Evolutionary conservation across 75 land plant species (phyloP), one percentile per base, ranked within the genome.

Genomic region (Cunninghamia lanceolata): DNA sequence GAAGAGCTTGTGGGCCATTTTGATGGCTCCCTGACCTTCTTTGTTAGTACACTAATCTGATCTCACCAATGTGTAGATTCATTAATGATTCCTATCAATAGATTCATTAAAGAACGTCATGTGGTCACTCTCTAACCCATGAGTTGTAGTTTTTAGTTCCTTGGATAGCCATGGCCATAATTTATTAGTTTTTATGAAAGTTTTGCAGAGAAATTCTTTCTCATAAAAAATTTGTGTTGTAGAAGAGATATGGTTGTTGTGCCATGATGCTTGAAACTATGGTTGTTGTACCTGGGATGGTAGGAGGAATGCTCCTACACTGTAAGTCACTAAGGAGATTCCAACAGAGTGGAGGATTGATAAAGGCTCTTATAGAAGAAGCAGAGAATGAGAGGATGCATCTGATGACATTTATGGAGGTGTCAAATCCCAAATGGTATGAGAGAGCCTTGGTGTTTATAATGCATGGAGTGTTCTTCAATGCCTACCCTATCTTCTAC

Each of bases 211-310:
- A 82, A 17, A n/a, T n/a, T n/a, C n/a, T n/a, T n/a, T n/a, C n/a
- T n/a, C n/a, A n/a, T n/a, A n/a, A n/a, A n/a, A n/a, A 39, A 3
- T 42, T 8, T 70, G 84, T 17, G 10, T 16, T 70, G 70, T 90
- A 96, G 98, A 92, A 91, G 85, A 85, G 98, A 47, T 95, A 93
- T 82, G 96, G 94, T 8, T 94, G 94, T 83, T 90, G 95, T 2
- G 98, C 94, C 3, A 94, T 96, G 98, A 95, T 96, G 96, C 85
- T 96, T 38, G 98, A 96, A 84, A 96, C 98, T 0, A 95, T 96
- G 68, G 98, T 96, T 0, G 96, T 96, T 3, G 96, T 96, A 9
- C 98, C 98, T n/a, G n/a, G n/a, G n/a, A n/a, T n/a, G n/a, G n/a
- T n/a, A n/a, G n/a, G n/a, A n/a, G n/a, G n/a, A n/a, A n/a, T n/a